phyloP scores from a whole-genome alignment of 2,329 filamentous ascomycete genomes.

The Delphinella strobiligena region DNA sequence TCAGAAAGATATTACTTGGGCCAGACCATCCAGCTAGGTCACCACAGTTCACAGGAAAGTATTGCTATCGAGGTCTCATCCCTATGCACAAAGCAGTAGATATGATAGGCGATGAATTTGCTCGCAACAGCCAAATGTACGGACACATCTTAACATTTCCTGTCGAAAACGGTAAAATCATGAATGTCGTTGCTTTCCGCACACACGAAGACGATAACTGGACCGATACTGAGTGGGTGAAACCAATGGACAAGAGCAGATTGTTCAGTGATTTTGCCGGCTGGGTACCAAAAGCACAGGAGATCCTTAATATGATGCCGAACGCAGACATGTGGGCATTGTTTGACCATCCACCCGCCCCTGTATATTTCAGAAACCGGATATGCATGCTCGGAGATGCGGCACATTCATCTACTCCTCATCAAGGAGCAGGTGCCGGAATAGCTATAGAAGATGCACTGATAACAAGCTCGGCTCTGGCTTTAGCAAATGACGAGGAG shows the following conservation, averaged over 20 bases:
- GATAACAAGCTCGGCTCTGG: conserved; percentile 29
- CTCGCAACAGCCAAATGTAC: conserved; percentile 13
- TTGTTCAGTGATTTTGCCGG: conserved; percentile 27
- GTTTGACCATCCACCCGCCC: conserved; percentile 34
- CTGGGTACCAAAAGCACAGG: conserved; percentile 30
- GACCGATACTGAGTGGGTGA: conserved; percentile 27
- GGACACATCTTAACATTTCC: conserved; percentile 52
- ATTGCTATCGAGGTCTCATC: conserved; percentile 50
- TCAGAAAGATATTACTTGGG: conserved; percentile 42
- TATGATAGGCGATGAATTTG: conserved; percentile 16
- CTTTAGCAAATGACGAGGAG: conserved; percentile 9
- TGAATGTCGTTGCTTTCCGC: conserved; percentile 45
- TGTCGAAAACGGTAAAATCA: conserved; percentile 41
- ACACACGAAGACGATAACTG: conserved; percentile 23
- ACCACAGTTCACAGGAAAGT: conserved; percentile 44
- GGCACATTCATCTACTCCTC: conserved; percentile 44
- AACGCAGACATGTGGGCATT: conserved; percentile 37
- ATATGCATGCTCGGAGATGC: conserved; percentile 43
- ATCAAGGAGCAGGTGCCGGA: conserved; percentile 44
- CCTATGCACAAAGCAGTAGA: conserved; percentile 37
- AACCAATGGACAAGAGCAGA: conserved; percentile 29
- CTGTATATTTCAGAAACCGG: conserved; percentile 23
- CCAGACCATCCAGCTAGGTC: conserved; percentile 31
- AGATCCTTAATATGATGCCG: conserved; percentile 33
- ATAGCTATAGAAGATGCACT: conserved; percentile 45